Evolutionary conservation across 192 early-diverging fungal species (phyloP), one percentile per base, ranked within the genome.

Genomic region (Backusella tuberculispora): DNA sequence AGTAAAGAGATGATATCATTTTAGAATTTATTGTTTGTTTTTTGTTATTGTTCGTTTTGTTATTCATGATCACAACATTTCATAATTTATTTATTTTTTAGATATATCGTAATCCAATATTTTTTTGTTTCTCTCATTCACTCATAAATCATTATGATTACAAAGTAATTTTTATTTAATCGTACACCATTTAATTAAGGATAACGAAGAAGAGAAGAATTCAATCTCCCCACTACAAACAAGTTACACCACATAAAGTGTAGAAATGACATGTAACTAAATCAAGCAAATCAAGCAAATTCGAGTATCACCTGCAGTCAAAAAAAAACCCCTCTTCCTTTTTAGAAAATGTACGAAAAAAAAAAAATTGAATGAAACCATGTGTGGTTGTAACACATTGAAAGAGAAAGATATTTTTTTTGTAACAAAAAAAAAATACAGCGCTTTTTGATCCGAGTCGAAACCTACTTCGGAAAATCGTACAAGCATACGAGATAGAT

Each of bases 201-300:
- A 60, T 34, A 34, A 34, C 29, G 53, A 4, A 14, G 21, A 60
- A 60, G 9, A 60, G n/a, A 13, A 24, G 4, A 60, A 26, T 60
- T 60, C 53, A 60, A 60, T 60, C 53, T 60, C 53, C 53, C 26
- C 19, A 60, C 13, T 12, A 12, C 21, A 21, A 56, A 56, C n/a
- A 26, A 60, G 53, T 60, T 60, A 60, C 53, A 60, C 53, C 53
- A 60, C 53, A 60, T 26, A 60, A 60, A 60, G 53, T 26, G 10
- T 24, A 60, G 53, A 60, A 60, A 60, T 60, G 53, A 60, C 53
- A 60, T 60, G 53, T 60, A 60, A 24, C 53, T 26, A 60, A 13
- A 24, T 60, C 9, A 26, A 60, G 53, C 21, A 60, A 26, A 24
- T 53, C 50, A 53, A 53, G 50, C 50, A 53, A 24, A 60, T 24